Conservation (phyloP, 2,329 filamentous ascomycete genomes). For the Cryphonectria japonica region DNA sequence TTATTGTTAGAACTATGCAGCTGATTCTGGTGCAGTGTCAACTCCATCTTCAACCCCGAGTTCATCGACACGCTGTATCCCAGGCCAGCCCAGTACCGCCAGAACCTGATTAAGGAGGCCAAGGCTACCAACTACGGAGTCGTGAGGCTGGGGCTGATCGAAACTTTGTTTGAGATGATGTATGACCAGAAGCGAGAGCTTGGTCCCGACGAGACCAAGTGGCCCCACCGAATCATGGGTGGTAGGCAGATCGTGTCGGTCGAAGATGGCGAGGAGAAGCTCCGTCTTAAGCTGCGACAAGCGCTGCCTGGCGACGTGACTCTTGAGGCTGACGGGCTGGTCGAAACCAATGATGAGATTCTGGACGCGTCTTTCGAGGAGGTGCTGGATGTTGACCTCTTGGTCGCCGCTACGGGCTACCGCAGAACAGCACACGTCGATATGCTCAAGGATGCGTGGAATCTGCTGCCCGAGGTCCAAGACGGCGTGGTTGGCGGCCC, state of each 20-base stretch:
- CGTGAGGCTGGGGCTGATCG: slow-evolving; percentile 86
- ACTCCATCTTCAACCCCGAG: slow-evolving; percentile 93
- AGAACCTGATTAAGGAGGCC: slow-evolving; percentile 65
- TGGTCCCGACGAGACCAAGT: slow-evolving; percentile 68
- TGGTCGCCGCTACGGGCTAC: slow-evolving; percentile 91
- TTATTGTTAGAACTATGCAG: not conserved
- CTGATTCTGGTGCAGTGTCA: slow-evolving; percentile 64
- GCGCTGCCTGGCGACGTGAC: slow-evolving; percentile 39
- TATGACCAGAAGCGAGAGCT: slow-evolving; percentile 82
- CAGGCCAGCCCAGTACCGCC: slow-evolving; percentile 65
- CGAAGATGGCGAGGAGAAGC: slow-evolving; percentile 50
- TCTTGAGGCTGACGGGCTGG: slow-evolving; percentile 39
- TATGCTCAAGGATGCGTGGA: slow-evolving; percentile 70
- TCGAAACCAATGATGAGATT: slow-evolving; percentile 29
- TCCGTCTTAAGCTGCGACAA: slow-evolving; percentile 65
- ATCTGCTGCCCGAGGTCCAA: slow-evolving; percentile 61
- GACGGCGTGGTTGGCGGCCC: slow-evolving; percentile 30
- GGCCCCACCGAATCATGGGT: slow-evolving; percentile 81
- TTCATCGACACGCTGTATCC: slow-evolving; percentile 78
- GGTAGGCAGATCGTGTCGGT: slow-evolving; percentile 68
- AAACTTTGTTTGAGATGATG: slow-evolving; percentile 83
- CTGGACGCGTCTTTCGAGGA: slow-evolving; percentile 49
- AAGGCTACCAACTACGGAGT: slow-evolving; percentile 93
- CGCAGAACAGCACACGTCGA: slow-evolving; percentile 75
- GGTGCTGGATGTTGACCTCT: slow-evolving; percentile 73